A percentile compares a stretch with the other conserved stretches of the same genome.
These are phyloP conservation scores for Blepharisma undulans DNA, from an alignment of 169 alveolate species.

Conservation along the genomic window DNA sequence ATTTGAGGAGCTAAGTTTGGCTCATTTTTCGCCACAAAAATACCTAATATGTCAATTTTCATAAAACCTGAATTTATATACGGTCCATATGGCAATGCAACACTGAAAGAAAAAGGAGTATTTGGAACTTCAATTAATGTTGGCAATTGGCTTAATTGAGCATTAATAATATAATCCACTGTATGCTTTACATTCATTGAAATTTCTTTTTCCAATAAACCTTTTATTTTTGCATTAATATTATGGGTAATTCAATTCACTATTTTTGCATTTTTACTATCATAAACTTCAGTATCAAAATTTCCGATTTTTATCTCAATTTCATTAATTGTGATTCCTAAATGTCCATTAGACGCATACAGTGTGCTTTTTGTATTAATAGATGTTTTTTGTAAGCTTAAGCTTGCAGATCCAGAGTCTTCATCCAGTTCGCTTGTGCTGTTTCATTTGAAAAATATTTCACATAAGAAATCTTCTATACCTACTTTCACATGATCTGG, in stretches of 20 bases:
- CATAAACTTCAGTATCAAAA: background rate
- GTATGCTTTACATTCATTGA: background rate
- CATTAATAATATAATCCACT: background rate
- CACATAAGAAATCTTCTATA: background rate
- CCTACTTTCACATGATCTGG: background rate
- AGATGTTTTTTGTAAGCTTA: background rate
- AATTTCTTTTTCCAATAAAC: background rate
- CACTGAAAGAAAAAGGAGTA: slow-evolving; percentile 3
- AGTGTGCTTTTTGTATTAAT: background rate
- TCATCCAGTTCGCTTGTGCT: background rate
- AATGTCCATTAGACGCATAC: background rate
- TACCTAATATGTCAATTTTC: background rate
- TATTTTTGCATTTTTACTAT: background rate
- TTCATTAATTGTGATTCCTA: background rate
- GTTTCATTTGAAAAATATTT: background rate
- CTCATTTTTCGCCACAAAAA: background rate
- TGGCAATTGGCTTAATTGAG: background rate
- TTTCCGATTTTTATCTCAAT: background rate
- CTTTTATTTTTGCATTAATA: background rate
- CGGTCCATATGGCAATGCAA: background rate
- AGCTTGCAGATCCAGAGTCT: background rate
- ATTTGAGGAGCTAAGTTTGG: background rate
- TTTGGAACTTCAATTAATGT: background rate
- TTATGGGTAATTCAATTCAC: background rate
- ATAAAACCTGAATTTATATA: background rate